Evolutionary conservation across 2,329 filamentous ascomycete genomes (phyloP), one percentile per base, ranked within the genome.

Genomic region (Peltaster fructicola): DNA sequence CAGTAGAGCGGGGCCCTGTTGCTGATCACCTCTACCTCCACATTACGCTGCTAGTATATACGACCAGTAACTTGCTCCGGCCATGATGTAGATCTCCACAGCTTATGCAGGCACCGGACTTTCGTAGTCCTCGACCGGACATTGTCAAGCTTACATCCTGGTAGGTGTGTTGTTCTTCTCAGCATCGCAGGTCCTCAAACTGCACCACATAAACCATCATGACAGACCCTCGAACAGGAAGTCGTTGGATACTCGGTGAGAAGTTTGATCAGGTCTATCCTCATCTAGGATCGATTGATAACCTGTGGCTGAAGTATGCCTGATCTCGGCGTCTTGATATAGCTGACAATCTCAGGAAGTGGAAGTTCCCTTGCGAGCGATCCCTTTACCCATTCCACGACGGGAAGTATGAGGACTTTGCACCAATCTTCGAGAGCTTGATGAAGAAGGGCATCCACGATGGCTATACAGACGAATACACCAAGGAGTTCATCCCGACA

Each of bases 221-320:
- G 38, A 39, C 36, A 13, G 42, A 47, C 29, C 43, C 44, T 23
- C 44, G 43, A 5, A 47, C 44, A 4, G 41, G 41, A 30, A 41
- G 37, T 24, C 30, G 34, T 23, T 50, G 47, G 47, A 47, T 50
- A 15, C 48, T 61, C 17, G 58, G 57, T 32, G 53, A 59, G 26
- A 55, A 53, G 25, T 58, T 62, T 36, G 43, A 58, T 28, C 51
- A 54, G 15, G 44, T 53, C 22, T 56, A 59, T 22, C 58, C 67
- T 11, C 69, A 73, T 40, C 65, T 72, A 36, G 54, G 59, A 16
- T 63, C 63, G 13, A 69, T 73, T 36, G 55, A 63, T 40, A 61
- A 61, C 7, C 52, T 77, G 15, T 51, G 48, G 48, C 36, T 39
- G 25, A 46, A 43, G n/a, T n/a, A n/a, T n/a, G n/a, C n/a, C n/a